Evolutionary conservation across 108 stramenopile species (phyloP), one percentile per base, ranked within the genome.

Genomic region (Mayamaea pseudoterrestris): DNA sequence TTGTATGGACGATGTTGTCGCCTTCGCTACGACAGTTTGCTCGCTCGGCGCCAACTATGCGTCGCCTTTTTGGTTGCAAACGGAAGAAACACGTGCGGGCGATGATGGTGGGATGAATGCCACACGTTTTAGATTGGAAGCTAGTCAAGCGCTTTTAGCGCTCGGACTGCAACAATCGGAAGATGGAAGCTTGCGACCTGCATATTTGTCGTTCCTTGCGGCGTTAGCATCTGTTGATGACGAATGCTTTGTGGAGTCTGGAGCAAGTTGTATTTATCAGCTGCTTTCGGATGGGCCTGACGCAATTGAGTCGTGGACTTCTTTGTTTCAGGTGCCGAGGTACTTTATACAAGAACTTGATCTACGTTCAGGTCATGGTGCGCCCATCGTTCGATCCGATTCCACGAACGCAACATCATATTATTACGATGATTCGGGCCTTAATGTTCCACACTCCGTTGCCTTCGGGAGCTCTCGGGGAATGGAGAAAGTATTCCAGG

Each of bases 1-100:
- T 51, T 86, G 83, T 49, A 50, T 90, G 52, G 89, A 90, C 44
- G 89, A 90, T 58, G 51, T 90, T 12, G 60, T 86, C 32, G 83
- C 83, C 0, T 49, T 90, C 30, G 81, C 74, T 2, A 51, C 66
- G 6, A 37, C 60, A 14, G 39, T 90, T 16, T 83, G 83, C 54
- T 47, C 63, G 8, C 45, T 75, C 12, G 66, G 69, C 42, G 61
- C 74, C 9, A 37, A 73, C 20, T 78, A 74, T 35, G 49, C 81
- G 0, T 47, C 56, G 23, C 53, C 44, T 8, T 90, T 90, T 57
- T 90, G 81, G 78, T 32, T n/a, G n/a, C n/a, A n/a, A n/a, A n/a
- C n/a, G n/a, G n/a, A n/a, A n/a, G n/a, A n/a, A n/a, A n/a, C n/a
- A n/a, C n/a, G n/a, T n/a, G n/a, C n/a, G n/a, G n/a, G n/a, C n/a